Conservation (phyloP, 2,329 filamentous ascomycete species). For the Madurella fahalii region DNA sequence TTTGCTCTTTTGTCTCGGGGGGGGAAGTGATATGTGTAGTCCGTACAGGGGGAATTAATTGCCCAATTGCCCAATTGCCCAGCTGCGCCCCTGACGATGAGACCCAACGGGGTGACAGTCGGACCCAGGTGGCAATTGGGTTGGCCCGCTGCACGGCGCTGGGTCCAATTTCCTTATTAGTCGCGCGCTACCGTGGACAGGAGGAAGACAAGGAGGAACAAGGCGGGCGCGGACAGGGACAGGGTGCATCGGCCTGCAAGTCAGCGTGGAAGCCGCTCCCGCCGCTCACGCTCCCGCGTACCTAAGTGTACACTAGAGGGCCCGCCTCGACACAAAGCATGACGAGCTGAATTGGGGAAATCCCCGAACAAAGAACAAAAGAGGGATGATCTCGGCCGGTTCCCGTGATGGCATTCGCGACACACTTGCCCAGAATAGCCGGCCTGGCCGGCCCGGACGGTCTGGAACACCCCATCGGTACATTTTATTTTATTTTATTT, state of each 20-base stretch:
- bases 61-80: not conserved
- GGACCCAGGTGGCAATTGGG: constrained; percentile 12
- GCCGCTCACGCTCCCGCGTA: not conserved
- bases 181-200: constrained; percentile 27
- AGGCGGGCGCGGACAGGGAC: constrained; percentile 1
- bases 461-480: too few relatives aligned
- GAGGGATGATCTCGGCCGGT: too few relatives aligned
- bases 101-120: not conserved
- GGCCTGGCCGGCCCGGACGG: too few relatives aligned
- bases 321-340: not conserved
- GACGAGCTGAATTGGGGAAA: not conserved
- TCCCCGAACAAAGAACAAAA: too few relatives aligned
- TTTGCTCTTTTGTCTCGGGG: not conserved
- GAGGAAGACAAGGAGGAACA: constrained; percentile 4
- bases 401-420: too few relatives aligned
- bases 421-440: too few relatives aligned
- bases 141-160: constrained; percentile 8
- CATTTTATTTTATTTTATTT: too few relatives aligned
- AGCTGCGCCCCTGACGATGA: constrained; percentile 9
- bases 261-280: not conserved
- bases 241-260: constrained; percentile 10
- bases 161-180: constrained; percentile 23
- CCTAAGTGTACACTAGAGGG: too few relatives aligned
- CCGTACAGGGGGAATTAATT: constrained; percentile 3
- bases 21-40: constrained; percentile 1